Evolutionary conservation across 2,329 filamentous ascomycete species (phyloP), one percentile per base, ranked within the genome.

Genomic region (Claviceps quebecensis): DNA sequence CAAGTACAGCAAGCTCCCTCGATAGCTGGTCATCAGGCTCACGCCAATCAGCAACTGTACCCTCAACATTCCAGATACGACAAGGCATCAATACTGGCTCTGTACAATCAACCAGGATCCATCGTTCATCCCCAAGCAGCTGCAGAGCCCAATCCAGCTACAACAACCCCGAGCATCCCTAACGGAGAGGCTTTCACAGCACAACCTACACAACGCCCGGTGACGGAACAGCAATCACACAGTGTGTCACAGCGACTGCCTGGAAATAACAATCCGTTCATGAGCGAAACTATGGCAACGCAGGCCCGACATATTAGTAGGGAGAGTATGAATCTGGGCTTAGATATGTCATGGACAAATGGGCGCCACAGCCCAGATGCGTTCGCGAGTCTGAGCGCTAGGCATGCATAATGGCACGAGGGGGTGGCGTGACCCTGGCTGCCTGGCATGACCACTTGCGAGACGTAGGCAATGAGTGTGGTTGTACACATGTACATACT

Each of bases 321-420:
- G 47, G 86, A 89, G 61, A 89, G 85, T 64, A 78, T 87, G 63
- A 78, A 73, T 51, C 74, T 81, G 57, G 77, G 84, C 41, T 72
- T 80, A 64, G 78, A 79, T 52, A 76, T 81, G 71, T 74, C 77
- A 45, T 81, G 78, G 78, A 73, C 73, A 59, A 83, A 82, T 58
- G 86, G 86, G 9, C 72, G 86, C 43, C 85, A 89, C 61, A 88
- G 84, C 59, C 86, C 86, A 3, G 86, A 90, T 65, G 86, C 86
- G 14, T 90, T 89, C 72, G 80, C 85, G 2, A 86, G 83, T 48
- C 69, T 90, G 56, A 87, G 84, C 60, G 80, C 84, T 49, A 71
- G 76, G 57, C 74, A 77, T 60, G 67, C 63, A 61, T 74, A 58
- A 68, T 61, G 52, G 16, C 5, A 44, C 19, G 7, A 38, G 14